Evolutionary conservation across 2,329 filamentous ascomycete species (phyloP).

Genomic region (Xylaria sp.): DNA sequence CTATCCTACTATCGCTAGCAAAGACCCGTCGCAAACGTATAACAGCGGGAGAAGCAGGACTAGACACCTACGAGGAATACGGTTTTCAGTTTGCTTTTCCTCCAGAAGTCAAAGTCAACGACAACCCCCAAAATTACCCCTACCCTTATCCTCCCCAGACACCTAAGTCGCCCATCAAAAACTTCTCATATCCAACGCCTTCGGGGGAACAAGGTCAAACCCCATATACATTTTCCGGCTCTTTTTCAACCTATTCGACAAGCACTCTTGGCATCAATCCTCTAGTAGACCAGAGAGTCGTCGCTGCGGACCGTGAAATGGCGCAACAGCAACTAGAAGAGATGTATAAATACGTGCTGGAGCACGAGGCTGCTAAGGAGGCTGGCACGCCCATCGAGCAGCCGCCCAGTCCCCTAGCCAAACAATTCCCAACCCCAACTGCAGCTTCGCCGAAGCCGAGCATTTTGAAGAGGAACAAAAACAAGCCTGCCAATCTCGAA

Average conservation of each 20-base stretch:
- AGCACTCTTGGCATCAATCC: constrained; percentile 70
- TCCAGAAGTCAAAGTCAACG: constrained; percentile 39
- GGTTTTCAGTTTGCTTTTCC: constrained; percentile 44
- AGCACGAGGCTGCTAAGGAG: constrained; percentile 79
- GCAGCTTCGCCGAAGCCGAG: constrained; percentile 56
- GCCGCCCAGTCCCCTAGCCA: constrained; percentile 55
- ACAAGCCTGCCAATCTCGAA: constrained; percentile 53
- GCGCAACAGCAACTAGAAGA: constrained; percentile 87
- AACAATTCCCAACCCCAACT: constrained; percentile 42
- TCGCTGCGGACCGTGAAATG: constrained; percentile 78
- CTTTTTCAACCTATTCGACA: constrained; percentile 60
- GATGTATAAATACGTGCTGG: constrained; percentile 92
- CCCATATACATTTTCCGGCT: constrained; percentile 61
- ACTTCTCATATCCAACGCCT: constrained; percentile 65
- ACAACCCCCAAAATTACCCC: constrained; percentile 39
- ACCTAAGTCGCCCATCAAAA: constrained; percentile 55
- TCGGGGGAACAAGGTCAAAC: constrained; percentile 46
- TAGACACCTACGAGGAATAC: constrained; percentile 50
- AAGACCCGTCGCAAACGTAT: constrained; percentile 66
- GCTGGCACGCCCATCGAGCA: constrained; percentile 63
- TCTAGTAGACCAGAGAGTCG: constrained; percentile 80
- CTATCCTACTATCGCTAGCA: constrained; percentile 70
- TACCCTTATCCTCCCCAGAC: constrained; percentile 50
- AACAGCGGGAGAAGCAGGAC: constrained; percentile 63
- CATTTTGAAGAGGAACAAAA: constrained; percentile 57